Percentiles rank a stretch among this genome's conserved stretches.
Evolutionary conservation across 2,329 filamentous ascomycete species (phyloP).

Genomic region (Lachnellula hyalina): DNA sequence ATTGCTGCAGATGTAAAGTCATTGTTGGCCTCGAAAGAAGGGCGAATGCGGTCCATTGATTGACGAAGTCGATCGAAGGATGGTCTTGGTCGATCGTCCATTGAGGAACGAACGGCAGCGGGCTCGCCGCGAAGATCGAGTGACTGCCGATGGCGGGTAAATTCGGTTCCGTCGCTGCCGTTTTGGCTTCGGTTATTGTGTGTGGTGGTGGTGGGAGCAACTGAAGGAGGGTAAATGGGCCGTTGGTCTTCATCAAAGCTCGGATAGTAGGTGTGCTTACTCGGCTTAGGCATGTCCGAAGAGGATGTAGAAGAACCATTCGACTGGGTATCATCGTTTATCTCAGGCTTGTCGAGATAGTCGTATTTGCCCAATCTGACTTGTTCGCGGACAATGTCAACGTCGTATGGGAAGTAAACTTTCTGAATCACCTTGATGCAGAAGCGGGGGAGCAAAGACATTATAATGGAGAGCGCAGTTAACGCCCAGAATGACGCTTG

Average conservation of each 20-base stretch:
- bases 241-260: slow-evolving; percentile 81
- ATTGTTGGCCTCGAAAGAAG: slow-evolving; percentile 79
- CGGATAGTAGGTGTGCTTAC: slow-evolving; percentile 51
- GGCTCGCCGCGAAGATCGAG: slow-evolving; percentile 26
- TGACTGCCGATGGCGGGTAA: slow-evolving; percentile 60
- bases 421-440: slow-evolving; percentile 84
- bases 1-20: slow-evolving; percentile 91
- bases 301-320: slow-evolving; percentile 48
- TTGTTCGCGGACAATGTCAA: slow-evolving; percentile 95
- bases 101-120: slow-evolving; percentile 35
- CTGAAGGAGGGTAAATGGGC: slow-evolving; percentile 89
- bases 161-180: slow-evolving; percentile 90
- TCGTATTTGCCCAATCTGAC: slow-evolving; percentile 77
- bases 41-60: slow-evolving; percentile 79
- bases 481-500: slow-evolving; percentile 84
- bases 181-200: slow-evolving; percentile 80
- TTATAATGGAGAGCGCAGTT: slow-evolving; percentile 69
- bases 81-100: slow-evolving; percentile 59
- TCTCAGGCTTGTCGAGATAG: slow-evolving; percentile 46
- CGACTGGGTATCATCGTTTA: slow-evolving; percentile 33
- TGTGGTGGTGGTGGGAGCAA: slow-evolving; percentile 69
- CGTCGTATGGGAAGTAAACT: slow-evolving; percentile 85
- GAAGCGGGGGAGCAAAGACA: slow-evolving; percentile 85
- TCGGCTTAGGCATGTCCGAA: slow-evolving; percentile 47
- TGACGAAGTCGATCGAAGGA: slow-evolving; percentile 84